phyloP scores from a whole-genome alignment of 2,329 filamentous ascomycete species.

The Cadophora luteo-olivacea region DNA sequence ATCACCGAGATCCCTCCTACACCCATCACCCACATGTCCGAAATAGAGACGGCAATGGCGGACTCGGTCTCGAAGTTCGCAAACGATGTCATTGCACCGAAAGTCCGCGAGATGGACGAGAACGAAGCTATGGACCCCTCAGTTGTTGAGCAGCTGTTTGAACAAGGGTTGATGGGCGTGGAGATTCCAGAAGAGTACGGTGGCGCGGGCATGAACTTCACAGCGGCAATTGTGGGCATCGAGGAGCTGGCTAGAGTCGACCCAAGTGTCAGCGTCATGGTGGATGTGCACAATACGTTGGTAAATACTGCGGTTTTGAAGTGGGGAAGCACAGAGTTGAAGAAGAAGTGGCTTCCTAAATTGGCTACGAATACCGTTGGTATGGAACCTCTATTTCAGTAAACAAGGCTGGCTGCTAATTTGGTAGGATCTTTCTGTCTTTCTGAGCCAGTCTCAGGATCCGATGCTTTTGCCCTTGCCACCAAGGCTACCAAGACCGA shows the following conservation, averaged over 20 bases:
- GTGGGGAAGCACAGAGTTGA: slow-evolving; percentile 76
- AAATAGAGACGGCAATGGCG: slow-evolving; percentile 87
- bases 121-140: slow-evolving; percentile 89
- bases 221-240: slow-evolving; percentile 91
- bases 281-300: slow-evolving; percentile 97
- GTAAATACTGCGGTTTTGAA: slow-evolving; percentile 94
- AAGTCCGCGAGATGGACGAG: slow-evolving; percentile 97
- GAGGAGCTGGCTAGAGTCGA: slow-evolving; percentile 95
- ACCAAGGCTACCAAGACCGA: slow-evolving; percentile 87
- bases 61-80: slow-evolving; percentile 93
- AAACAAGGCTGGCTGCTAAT: slow-evolving; percentile 21
- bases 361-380: slow-evolving; percentile 87
- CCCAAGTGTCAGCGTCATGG: slow-evolving; percentile 92
- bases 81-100: slow-evolving; percentile 84
- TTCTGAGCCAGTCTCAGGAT: slow-evolving; percentile 90
- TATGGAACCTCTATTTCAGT: slow-evolving; percentile 24
- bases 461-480: slow-evolving; percentile 92
- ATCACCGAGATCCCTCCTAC: slow-evolving; percentile 84
- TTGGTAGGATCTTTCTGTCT: slow-evolving; percentile 79
- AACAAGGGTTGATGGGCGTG: slow-evolving; percentile 96
- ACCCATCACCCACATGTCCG: slow-evolving; percentile 90
- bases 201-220: slow-evolving; percentile 99
- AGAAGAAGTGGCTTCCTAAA: slow-evolving; percentile 88
- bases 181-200: slow-evolving; percentile 98
- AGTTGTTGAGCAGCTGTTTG: slow-evolving; percentile 91